Evolutionary conservation across 164 flowering plant genomes (phyloP).

Genomic region (Umbellularia californica): DNA sequence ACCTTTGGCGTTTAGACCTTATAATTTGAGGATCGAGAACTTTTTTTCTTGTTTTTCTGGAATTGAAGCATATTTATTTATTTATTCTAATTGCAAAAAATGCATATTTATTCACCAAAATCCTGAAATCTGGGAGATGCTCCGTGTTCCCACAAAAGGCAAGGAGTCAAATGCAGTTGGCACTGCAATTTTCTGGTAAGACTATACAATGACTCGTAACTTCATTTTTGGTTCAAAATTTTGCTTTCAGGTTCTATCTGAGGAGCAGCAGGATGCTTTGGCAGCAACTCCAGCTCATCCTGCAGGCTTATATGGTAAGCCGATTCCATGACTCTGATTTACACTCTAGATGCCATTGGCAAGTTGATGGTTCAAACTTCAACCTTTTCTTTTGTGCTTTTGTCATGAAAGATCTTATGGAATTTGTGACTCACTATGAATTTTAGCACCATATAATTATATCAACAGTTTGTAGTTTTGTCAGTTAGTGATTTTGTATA

Average conservation of each 20-base stretch:
- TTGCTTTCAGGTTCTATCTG: conserved; percentile 61
- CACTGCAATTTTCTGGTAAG: background rate
- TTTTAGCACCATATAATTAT: too few species aligned
- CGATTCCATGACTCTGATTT: background rate
- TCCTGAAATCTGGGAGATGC: background rate
- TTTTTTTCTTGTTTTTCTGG: background rate
- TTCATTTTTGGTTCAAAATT: conserved; percentile 5
- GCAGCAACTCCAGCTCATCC: conserved; percentile 99
- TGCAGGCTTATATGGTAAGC: conserved; percentile 69
- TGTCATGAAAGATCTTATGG: background rate
- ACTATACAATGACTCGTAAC: background rate
- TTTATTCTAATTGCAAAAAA: too few species aligned
- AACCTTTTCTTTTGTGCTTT: background rate
- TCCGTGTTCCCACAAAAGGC: background rate
- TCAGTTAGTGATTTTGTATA: too few species aligned
- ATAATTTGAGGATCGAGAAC: background rate
- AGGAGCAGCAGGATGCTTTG: conserved; percentile 73
- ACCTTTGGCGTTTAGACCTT: background rate
- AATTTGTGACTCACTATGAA: too few species aligned
- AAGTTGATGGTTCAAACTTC: background rate
- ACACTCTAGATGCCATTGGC: background rate
- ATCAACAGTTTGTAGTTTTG: too few species aligned
- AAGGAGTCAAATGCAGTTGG: background rate
- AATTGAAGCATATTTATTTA: too few species aligned
- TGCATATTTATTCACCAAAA: too few species aligned